Percentiles rank a stretch among this genome's conserved stretches.
Evolutionary conservation across 2,329 filamentous ascomycete genomes (phyloP).

Genomic region (Plenodomus tracheiphilus): DNA sequence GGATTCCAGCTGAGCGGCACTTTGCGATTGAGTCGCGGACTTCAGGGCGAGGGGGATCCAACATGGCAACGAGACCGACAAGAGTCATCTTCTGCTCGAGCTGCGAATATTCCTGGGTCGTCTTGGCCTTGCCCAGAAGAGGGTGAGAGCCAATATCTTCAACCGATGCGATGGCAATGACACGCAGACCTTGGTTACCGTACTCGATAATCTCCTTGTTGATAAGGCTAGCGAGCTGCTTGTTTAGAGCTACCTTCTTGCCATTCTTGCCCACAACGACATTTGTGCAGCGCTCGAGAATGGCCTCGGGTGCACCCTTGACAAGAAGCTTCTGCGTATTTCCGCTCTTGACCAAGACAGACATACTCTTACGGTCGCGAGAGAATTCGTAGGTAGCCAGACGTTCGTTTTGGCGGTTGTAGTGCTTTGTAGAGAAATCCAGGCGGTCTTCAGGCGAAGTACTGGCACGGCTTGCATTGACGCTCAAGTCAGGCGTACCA

Average conservation of each 20-base stretch:
- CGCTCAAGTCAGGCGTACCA: constrained; percentile 71
- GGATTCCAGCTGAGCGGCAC: constrained; percentile 90
- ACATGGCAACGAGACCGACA: constrained; percentile 91
- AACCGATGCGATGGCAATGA: constrained; percentile 88
- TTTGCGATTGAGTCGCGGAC: constrained; percentile 83
- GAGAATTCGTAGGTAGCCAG: constrained; percentile 96
- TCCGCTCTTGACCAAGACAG: constrained; percentile 78
- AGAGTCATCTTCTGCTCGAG: constrained; percentile 95
- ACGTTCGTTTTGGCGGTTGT: constrained; percentile 74
- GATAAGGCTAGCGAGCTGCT: constrained; percentile 70
- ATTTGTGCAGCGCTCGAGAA: constrained; percentile 89
- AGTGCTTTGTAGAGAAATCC: constrained; percentile 81
- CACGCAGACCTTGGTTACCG: constrained; percentile 87
- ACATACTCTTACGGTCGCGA: constrained; percentile 98
- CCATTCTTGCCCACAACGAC: constrained; percentile 77
- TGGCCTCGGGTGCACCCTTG: constrained; percentile 93
- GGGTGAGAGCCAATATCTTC: constrained; percentile 74
- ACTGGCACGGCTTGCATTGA: constrained; percentile 57
- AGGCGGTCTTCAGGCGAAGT: constrained; percentile 63
- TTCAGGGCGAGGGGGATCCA: constrained; percentile 93
- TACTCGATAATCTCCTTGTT: constrained; percentile 83
- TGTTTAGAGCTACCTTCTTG: constrained; percentile 72
- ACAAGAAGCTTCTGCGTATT: constrained; percentile 80
- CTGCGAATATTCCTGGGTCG: constrained; percentile 79
- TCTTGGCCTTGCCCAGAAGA: constrained; percentile 74